Percentiles rank a stretch among this genome's conserved stretches.
Conservation (phyloP, 2,329 filamentous ascomycete species). For the Bipolaris bicolor region DNA sequence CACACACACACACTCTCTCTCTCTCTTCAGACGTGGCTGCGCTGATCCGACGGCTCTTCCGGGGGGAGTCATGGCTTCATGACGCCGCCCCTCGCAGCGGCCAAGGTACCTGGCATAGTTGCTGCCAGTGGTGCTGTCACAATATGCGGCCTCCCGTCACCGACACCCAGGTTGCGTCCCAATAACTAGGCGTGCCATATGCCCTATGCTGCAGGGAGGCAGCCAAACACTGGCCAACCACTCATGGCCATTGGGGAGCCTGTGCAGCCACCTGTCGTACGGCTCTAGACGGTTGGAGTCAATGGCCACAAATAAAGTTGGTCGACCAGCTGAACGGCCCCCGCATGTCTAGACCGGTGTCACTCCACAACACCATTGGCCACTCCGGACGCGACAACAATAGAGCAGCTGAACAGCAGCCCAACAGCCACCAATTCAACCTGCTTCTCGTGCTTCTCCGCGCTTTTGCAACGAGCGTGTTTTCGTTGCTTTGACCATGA, state of each 20-base stretch:
- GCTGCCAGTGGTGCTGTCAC: constrained; percentile 6
- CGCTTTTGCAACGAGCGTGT: constrained; percentile 9
- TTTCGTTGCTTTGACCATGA: not conserved
- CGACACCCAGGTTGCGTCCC: constrained; percentile 9
- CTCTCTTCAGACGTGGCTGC: not conserved
- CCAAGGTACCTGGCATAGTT: not conserved
- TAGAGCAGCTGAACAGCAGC: constrained; percentile 27
- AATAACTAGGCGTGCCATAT: constrained; percentile 14
- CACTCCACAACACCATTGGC: constrained; percentile 22
- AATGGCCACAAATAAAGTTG: constrained; percentile 17
- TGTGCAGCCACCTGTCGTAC: constrained; percentile 12
- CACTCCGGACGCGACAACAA: constrained; percentile 9
- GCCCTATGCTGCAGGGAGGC: constrained; percentile 21
- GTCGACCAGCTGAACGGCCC: constrained; percentile 24
- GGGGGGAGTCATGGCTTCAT: not conserved
- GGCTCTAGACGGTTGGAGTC: constrained; percentile 17
- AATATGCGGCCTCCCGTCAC: constrained; percentile 15
- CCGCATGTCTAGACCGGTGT: constrained; percentile 26
- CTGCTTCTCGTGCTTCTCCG: constrained; percentile 9
- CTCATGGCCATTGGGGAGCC: constrained; percentile 2
- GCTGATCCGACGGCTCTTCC: not conserved
- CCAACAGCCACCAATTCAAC: constrained; percentile 19
- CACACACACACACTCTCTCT: no score
- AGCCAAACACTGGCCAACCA: constrained; percentile 15
- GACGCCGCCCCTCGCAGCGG: not conserved